Evolutionary conservation across 164 flowering plant species (phyloP).

Genomic region (Berberis thunbergii): DNA sequence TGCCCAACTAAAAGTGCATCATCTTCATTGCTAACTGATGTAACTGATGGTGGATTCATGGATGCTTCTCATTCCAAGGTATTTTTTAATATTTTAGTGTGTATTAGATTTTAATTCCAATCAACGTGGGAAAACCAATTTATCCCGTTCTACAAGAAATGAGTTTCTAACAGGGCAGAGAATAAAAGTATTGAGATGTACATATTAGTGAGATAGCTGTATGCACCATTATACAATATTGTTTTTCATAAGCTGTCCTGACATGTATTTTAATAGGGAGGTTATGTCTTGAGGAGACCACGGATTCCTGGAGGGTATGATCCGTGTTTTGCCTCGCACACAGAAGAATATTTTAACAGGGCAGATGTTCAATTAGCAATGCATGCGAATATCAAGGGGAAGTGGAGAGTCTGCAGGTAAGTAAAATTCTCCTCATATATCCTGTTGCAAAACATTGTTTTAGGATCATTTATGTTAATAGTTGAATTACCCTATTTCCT

Average conservation of each 20-base stretch:
- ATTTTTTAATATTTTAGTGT: neutral
- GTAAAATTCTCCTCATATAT: neutral
- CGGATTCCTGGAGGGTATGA: conserved; percentile 51
- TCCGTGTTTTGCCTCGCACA: conserved; percentile 42
- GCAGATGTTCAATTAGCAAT: conserved; percentile 44
- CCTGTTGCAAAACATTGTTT: neutral
- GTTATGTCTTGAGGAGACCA: conserved; percentile 23
- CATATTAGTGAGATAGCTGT: no score
- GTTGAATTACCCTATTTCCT: neutral
- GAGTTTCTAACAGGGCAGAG: no score
- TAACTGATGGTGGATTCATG: neutral
- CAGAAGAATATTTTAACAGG: conserved; percentile 49
- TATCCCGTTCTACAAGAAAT: no score
- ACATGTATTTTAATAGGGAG: neutral
- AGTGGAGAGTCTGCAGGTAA: conserved; percentile 53
- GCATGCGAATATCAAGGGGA: conserved; percentile 29
- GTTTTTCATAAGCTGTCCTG: no score
- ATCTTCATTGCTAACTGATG: conserved; percentile 1
- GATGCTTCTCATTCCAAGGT: conserved; percentile 6
- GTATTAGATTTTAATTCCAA: no score
- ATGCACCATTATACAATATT: no score
- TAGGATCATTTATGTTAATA: neutral
- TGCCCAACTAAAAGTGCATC: conserved; percentile 28
- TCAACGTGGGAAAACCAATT: no score
- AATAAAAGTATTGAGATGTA: no score